phyloP scores from a whole-genome alignment of 1,284 basidiomycete genomes.

The Violaceomyces palustris region DNA sequence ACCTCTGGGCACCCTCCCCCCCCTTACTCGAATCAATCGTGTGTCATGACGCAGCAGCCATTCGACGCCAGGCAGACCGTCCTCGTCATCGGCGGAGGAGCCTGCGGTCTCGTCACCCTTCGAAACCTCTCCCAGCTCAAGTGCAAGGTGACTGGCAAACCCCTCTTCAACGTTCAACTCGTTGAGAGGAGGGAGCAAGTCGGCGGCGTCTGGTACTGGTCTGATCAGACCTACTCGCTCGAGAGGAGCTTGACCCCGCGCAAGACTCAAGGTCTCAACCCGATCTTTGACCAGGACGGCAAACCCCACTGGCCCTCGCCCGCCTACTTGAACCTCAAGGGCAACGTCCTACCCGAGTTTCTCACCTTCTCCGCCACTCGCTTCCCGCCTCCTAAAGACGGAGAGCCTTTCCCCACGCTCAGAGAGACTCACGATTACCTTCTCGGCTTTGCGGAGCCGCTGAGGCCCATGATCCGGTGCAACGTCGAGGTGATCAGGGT shows the following conservation, averaged over 20 bases:
- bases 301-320: slow-evolving; percentile 39
- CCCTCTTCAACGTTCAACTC: slow-evolving; percentile 20
- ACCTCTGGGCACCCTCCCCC: no score
- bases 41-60: no score
- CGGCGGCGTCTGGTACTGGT: slow-evolving; percentile 46
- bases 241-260: slow-evolving; percentile 13
- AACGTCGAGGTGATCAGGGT: slow-evolving; percentile 29
- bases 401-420: slow-evolving; percentile 35
- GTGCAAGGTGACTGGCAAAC: slow-evolving; percentile 4
- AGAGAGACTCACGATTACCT: slow-evolving; percentile 38
- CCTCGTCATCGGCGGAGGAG: slow-evolving; percentile 43
- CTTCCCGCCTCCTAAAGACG: slow-evolving; percentile 21
- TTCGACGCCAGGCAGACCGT: no score
- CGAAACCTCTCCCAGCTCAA: slow-evolving; percentile 27
- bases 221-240: slow-evolving; percentile 14
- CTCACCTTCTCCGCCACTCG: slow-evolving; percentile 27
- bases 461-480: slow-evolving; percentile 10
- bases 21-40: no score
- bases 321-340: slow-evolving; percentile 37
- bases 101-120: slow-evolving; percentile 35
- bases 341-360: slow-evolving; percentile 44
- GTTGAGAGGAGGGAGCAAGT: slow-evolving; percentile 34
- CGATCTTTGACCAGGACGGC: slow-evolving; percentile 14
- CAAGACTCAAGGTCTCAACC: slow-evolving; percentile 10
- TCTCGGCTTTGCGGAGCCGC: slow-evolving; percentile 14